phyloP scores from a whole-genome alignment of 108 stramenopile species.

The Aureococcus anophagefferens region DNA sequence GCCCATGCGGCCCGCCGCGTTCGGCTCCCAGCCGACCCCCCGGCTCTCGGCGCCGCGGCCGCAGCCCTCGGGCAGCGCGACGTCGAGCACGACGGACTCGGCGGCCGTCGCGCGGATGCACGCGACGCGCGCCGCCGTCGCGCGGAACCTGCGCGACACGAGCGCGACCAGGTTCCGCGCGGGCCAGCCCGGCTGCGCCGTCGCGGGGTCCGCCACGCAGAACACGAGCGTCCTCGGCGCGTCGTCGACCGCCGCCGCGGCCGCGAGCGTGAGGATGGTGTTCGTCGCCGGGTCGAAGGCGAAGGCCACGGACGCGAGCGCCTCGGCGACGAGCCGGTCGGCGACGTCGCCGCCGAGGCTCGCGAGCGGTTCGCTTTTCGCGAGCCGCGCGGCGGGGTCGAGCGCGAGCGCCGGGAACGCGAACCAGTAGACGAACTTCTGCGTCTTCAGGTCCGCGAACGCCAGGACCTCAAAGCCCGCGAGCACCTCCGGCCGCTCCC shows the following conservation, averaged over 20 bases:
- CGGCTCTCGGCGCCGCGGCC: too few species aligned
- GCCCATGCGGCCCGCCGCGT: slow-evolving; percentile 34
- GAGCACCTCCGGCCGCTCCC: slow-evolving; percentile 14
- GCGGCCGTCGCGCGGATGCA: too few species aligned
- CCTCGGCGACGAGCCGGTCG: neutral
- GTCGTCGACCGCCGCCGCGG: neutral
- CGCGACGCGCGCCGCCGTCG: neutral
- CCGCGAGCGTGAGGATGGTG: slow-evolving; percentile 15
- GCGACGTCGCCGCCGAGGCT: neutral
- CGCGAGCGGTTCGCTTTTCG: neutral
- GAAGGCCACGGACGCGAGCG: slow-evolving; percentile 2
- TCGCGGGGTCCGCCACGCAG: slow-evolving; percentile 23
- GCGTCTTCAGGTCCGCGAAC: slow-evolving; percentile 45
- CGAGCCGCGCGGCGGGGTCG: neutral
- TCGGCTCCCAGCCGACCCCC: slow-evolving; percentile 40
- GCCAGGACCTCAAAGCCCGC: slow-evolving; percentile 31
- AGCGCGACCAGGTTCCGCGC: slow-evolving; percentile 32
- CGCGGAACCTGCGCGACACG: slow-evolving; percentile 18
- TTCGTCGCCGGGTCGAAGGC: slow-evolving; percentile 16
- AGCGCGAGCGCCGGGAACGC: slow-evolving; percentile 33
- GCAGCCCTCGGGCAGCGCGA: too few species aligned
- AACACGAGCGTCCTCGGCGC: neutral
- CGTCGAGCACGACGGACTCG: too few species aligned
- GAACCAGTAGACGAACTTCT: slow-evolving; percentile 45
- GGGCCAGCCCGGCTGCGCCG: slow-evolving; percentile 35